Evolutionary conservation across 2,329 filamentous ascomycete genomes (phyloP).

Genomic region (Penicillium concentricum): DNA sequence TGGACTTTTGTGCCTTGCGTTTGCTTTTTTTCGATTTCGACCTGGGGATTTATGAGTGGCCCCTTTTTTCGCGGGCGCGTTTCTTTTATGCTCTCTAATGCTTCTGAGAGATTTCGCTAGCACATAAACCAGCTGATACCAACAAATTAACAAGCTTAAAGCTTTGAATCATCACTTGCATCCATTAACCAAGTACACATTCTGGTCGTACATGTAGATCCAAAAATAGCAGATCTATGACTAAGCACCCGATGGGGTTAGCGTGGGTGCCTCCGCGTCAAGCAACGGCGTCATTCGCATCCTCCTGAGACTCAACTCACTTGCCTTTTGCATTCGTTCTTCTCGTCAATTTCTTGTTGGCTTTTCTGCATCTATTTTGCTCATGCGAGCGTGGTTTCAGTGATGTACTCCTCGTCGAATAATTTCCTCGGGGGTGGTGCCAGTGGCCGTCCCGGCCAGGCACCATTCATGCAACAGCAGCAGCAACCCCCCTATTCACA

Average conservation of each 20-base stretch:
- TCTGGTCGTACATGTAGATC: neutral
- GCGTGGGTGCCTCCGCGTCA: constrained; percentile 27
- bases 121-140: neutral
- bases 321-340: constrained; percentile 25
- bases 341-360: constrained; percentile 22
- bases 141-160: neutral
- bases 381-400: constrained; percentile 28
- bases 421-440: constrained; percentile 78
- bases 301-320: constrained; percentile 28
- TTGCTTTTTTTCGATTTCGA: constrained; percentile 6
- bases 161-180: neutral
- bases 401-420: constrained; percentile 90
- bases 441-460: constrained; percentile 68
- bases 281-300: constrained; percentile 30
- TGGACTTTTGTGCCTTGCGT: constrained; percentile 11
- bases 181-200: neutral
- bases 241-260: constrained; percentile 25
- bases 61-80: neutral
- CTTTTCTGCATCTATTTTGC: constrained; percentile 22
- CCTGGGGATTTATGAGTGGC: neutral
- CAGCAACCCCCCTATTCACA: constrained; percentile 42
- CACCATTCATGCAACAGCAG: constrained; percentile 53
- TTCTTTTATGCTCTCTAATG: neutral
- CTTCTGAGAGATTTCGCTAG: constrained; percentile 4
- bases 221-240: constrained; percentile 12